phyloP scores from a whole-genome alignment of 208 protist genomes.

The Zelonia costaricensis region DNA sequence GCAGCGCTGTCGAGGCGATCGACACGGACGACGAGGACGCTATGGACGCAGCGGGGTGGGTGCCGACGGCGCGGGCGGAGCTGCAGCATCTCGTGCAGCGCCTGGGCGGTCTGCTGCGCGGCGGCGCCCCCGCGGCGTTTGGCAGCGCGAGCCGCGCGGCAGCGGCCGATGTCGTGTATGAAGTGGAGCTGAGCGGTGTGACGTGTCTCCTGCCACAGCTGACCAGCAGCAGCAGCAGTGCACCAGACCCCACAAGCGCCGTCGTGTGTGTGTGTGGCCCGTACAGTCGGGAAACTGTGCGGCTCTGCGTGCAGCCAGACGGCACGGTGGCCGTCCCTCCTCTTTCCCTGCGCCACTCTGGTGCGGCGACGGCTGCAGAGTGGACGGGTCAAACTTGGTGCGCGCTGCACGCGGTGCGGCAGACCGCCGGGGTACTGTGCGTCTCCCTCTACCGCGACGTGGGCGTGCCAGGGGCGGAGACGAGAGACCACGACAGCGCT shows the following conservation, averaged over 20 bases:
- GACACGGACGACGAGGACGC: constrained; percentile 25
- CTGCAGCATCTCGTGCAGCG: constrained; percentile 13
- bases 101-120: not conserved
- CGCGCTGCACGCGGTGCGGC: not conserved
- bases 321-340: not conserved
- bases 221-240: too few relatives aligned
- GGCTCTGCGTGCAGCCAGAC: not conserved
- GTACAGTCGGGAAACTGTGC: constrained; percentile 2
- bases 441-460: not conserved
- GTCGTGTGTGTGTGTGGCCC: constrained; percentile 15
- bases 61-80: constrained; percentile 2
- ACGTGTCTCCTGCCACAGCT: not conserved
- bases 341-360: not conserved
- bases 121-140: too few relatives aligned
- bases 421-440: not conserved
- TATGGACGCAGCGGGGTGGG: not conserved
- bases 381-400: not conserved
- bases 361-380: not conserved
- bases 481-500: too few relatives aligned
- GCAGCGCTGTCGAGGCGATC: constrained; percentile 15
- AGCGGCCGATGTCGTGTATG: constrained; percentile 4
- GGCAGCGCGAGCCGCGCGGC: too few relatives aligned
- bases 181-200: constrained; percentile 11
- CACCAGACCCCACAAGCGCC: too few relatives aligned
- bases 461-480: not conserved